Percentiles rank a stretch among this genome's conserved stretches.
Conservation (phyloP, 1,139 yeast genomes). For the Lodderomyces metapsilosis region DNA sequence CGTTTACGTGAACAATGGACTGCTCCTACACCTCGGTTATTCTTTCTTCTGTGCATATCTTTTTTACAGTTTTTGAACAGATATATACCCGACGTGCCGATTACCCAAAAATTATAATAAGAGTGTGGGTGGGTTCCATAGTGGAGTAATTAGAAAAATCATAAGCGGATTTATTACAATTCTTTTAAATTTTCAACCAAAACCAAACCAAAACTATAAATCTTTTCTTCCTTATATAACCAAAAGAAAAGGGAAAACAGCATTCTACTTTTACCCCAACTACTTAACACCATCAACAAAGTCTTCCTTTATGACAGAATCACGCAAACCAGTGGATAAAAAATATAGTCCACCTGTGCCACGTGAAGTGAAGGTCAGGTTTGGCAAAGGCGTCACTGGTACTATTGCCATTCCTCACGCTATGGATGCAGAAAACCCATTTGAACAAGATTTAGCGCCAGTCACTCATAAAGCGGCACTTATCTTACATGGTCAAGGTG, state of each 20-base stretch:
- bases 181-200: neutral
- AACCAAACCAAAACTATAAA: neutral
- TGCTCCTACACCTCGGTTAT: too few relatives aligned
- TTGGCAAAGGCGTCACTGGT: constrained; percentile 38
- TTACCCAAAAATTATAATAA: too few relatives aligned
- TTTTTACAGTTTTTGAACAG: too few relatives aligned
- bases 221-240: neutral
- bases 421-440: constrained; percentile 23
- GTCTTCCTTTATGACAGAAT: constrained; percentile 3
- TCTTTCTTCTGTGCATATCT: too few relatives aligned
- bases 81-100: too few relatives aligned
- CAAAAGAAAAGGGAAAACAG: too few relatives aligned
- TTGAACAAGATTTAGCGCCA: constrained; percentile 32
- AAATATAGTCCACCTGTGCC: constrained; percentile 18
- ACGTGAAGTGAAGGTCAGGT: constrained; percentile 35
- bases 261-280: too few relatives aligned
- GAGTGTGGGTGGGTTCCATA: too few relatives aligned
- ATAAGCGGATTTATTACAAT: neutral
- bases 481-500: constrained; percentile 74
- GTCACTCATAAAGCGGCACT: constrained; percentile 40
- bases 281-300: neutral
- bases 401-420: constrained; percentile 42
- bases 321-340: constrained; percentile 2
- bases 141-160: neutral
- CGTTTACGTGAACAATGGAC: too few relatives aligned